A percentile compares a stretch with the other conserved stretches of the same genome.
Conservation (phyloP, 306 rosid genomes). For the Trifolium subterraneum region DNA sequence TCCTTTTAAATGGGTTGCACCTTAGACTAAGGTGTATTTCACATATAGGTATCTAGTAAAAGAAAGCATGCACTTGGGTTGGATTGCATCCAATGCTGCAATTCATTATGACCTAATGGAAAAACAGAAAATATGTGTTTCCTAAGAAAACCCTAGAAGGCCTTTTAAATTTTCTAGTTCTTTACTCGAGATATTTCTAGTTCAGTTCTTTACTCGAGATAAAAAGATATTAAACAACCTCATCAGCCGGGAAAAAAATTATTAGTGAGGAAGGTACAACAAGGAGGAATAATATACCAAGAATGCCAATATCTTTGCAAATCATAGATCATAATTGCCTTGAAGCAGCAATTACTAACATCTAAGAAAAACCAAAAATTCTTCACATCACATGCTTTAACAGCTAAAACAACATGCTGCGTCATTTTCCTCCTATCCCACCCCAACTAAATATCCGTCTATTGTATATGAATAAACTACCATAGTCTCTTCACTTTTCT, state of each 20-base stretch:
- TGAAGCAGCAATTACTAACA: not conserved
- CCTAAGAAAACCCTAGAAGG: not conserved
- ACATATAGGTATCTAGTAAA: not conserved
- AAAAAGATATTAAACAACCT: not conserved
- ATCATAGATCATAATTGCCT: too few species aligned
- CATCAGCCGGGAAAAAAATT: not conserved
- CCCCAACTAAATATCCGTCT: not conserved
- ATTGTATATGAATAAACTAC: constrained; percentile 6
- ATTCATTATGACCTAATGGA: not conserved
- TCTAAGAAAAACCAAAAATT: constrained; percentile 2
- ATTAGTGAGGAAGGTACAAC: not conserved
- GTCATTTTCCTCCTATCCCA: not conserved
- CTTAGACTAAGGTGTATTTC: not conserved
- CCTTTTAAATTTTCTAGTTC: not conserved
- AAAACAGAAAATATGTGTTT: not conserved
- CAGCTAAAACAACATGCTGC: constrained; percentile 1
- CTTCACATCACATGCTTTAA: not conserved
- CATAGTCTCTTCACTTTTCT: constrained; percentile 11
- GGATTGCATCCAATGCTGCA: constrained; percentile 1
- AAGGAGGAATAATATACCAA: not conserved
- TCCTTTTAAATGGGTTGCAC: not conserved
- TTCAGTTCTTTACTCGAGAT: not conserved
- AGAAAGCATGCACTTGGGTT: constrained; percentile 11
- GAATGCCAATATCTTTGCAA: not conserved
- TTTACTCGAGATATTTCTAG: not conserved